Conservation (phyloP, 176 grass and related monocot genomes). For the Elymus sibiricus region DNA sequence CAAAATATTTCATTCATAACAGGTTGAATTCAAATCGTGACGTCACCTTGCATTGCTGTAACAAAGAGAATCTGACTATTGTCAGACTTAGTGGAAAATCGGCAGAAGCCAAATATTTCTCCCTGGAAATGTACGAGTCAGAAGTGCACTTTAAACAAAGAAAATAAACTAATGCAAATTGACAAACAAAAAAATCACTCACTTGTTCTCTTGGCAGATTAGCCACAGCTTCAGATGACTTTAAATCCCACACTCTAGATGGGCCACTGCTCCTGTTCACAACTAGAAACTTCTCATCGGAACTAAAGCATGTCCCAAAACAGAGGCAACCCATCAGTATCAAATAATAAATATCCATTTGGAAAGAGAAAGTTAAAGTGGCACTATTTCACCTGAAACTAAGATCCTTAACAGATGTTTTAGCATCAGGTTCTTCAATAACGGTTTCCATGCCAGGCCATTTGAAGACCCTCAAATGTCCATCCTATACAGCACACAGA, state of each 20-base stretch:
- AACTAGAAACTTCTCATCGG: conserved; percentile 73
- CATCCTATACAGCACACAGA: conserved; percentile 51
- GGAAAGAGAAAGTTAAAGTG: not conserved
- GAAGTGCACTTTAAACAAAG: conserved; percentile 16
- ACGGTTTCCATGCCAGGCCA: conserved; percentile 73
- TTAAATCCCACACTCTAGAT: conserved; percentile 81
- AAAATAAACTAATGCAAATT: not conserved
- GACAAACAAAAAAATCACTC: conserved; percentile 17
- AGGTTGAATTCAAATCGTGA: conserved; percentile 34
- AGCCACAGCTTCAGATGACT: conserved; percentile 54
- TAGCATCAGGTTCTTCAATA: conserved; percentile 65
- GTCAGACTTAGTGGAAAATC: conserved; percentile 50
- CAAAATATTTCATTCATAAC: not conserved
- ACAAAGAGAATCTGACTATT: conserved; percentile 57
- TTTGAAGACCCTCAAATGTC: conserved; percentile 84
- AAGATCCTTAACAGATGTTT: conserved; percentile 83
- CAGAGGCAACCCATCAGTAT: conserved; percentile 20
- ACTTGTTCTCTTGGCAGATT: conserved; percentile 81
- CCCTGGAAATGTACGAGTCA: conserved; percentile 59
- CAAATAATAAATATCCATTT: conserved; percentile 9
- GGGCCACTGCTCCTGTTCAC: conserved; percentile 73
- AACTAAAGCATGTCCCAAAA: conserved; percentile 43
- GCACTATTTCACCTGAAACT: conserved; percentile 60
- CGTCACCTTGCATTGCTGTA: conserved; percentile 73
- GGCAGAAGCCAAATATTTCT: conserved; percentile 91